Base-by-base conservation (phyloP, 495 filamentous ascomycete genomes). In the Penicillium parvum region DNA sequence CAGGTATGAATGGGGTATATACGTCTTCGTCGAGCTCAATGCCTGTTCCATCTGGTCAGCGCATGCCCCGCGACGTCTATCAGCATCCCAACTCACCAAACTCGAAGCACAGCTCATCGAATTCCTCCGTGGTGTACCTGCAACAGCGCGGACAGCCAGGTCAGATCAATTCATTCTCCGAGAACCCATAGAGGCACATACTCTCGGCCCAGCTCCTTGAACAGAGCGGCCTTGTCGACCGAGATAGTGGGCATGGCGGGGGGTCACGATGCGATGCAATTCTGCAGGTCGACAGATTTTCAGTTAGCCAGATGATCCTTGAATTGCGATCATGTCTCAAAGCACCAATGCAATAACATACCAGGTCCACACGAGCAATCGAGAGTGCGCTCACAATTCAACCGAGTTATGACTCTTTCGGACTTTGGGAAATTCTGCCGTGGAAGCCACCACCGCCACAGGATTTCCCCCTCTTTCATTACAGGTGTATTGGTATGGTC, bases 21-120 rank as follows among this genome's bases (percentile, higher is more conserved):
- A 84, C 83, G 71, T 98, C 92, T 73, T 95, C 89, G 68, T 98
- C 92, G 49, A 98, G 81, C 63, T 98, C 92, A 57, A 98, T 95
- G 42, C 84, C 81, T 84, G 47, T 39, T 43, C 30, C n/a, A 35
- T 45, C 21, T 8, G 23, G 46, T 77, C 48, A 76, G 69, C 58
- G 45, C 30, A 59, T 54, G 42, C 59, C 63, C 59, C 56, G 55
- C 60, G 27, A 58, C 45, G 29, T 38, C 10, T 47, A 17, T 18
- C 23, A 15, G 26, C 10, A 34, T 25, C 22, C 36, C 33, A 43
- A 63, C 74, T 52, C 66, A 82, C 90, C 92, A 63, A 95, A 99
- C 52, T 99, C 92, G 77, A 99, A 98, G 63, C 92, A 99, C 52
- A 99, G 73, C 58, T 95, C 84, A 59, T 98, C 91, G 62, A 99